Base-by-base conservation (phyloP, 1,284 basidiomycete species). In the Trichosporon inkin region DNA sequence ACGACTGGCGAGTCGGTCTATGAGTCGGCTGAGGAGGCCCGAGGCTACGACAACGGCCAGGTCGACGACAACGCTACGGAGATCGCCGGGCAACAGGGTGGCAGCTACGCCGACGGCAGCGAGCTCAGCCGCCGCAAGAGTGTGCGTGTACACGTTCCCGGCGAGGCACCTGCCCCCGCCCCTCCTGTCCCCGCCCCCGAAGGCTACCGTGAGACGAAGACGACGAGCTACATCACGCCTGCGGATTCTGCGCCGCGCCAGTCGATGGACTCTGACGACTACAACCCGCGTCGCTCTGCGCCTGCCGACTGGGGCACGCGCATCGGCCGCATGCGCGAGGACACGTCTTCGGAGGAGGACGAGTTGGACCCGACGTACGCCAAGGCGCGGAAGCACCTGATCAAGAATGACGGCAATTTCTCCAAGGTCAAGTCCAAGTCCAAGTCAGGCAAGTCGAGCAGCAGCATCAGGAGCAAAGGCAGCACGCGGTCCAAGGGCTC, bases 21-120 rank as follows among this genome's bases (percentile, higher is more conserved):
- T 64, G 77, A 78, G 62, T 75, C 73, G 13, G 77, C 77, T 0
- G 60, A 64, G 11, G 77, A 78, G 57, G 70, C 68, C 37, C 19
- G n/a, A 32, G 35, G 10, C 11, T 17, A 47, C 41, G 55, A 58
- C 51, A 56, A 62, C 20, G 62, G 56, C 20, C 68, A 70, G 5
- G 66, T 66, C 20, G 70, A 71, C 13, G 71, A 71, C 20, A 69
- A 67, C 24, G 67, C 63, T 10, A 60, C 59, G 1, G 59, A 66
- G 35, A 35, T 61, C 1, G 52, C 62, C 13, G 55, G 58, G 2
- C 77, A 74, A 66, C 65, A 75, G 41, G 69, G 76, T 2, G 70
- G 75, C 3, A 74, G 76, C 44, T 78, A 79, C 60, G 55, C 55
- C 40, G 53, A 58, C 56, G 38, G 34, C 13, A 61, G 56, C n/a